Evolutionary conservation across 2,329 filamentous ascomycete genomes (phyloP), one percentile per base, ranked within the genome.

Genomic region (Rhynchosporium agropyri): DNA sequence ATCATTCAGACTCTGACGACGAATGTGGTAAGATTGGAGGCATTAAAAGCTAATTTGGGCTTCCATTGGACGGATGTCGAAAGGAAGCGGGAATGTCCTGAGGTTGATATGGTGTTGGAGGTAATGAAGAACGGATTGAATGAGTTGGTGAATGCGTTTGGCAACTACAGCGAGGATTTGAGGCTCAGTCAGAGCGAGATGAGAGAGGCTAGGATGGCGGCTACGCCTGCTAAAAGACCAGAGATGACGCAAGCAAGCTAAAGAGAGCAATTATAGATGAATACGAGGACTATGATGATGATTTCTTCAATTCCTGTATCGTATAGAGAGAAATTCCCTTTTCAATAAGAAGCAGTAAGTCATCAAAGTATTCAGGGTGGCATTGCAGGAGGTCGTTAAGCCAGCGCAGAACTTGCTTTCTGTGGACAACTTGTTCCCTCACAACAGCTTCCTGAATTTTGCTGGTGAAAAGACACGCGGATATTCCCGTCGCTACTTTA

Each of bases 61-160:
- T 76, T 85, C 3, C 91, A 95, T 75, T 96, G 91, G 91, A 93
- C 90, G 1, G 92, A 97, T 74, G 78, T 89, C 2, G 80, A 83
- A 20, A 74, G 76, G 29, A 74, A 73, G 42, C 81, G 79, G 61
- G 79, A 84, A 49, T 80, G 80, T 33, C 79, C 81, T 0, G 90
- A 94, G 69, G 87, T 96, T n/a, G 86, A 93, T 26, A 80, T 84
- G 46, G 80, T 97, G 10, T 68, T 91, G 50, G 77, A 81, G 15
- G 84, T 85, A 15, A 74, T 97, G 69, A 89, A 84, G 73, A 79
- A 78, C 3, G 87, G 87, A 0, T 78, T 97, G 51, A 78, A 79
- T 48, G 83, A 86, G 61, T 79, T 97, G 4, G 70, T 97, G 42
- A 74, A 78, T 10, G 85, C 83, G 28, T 97, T 97, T 77, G 89